These are phyloP conservation scores for Vigna trinervia DNA, from an alignment of 306 rosid genomes.

Conservation along the genomic window DNA sequence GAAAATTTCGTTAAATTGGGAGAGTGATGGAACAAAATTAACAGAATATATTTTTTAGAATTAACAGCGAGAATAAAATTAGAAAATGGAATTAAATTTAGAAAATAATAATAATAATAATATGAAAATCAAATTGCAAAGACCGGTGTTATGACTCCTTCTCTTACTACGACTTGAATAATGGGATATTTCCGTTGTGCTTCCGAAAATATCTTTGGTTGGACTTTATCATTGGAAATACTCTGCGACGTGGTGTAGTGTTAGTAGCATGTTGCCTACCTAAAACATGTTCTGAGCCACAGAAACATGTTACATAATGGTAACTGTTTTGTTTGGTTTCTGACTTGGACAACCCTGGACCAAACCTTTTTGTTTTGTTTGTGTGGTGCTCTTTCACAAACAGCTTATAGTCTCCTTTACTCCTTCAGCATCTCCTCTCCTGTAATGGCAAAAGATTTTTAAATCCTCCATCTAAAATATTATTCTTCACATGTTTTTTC, in stretches of 20 bases:
- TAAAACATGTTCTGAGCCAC: not conserved
- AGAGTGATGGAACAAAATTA: not conserved
- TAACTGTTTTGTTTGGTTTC: not conserved
- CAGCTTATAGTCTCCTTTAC: not conserved
- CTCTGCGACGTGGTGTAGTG: not conserved
- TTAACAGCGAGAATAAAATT: not conserved
- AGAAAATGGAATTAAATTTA: not conserved
- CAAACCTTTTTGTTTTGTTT: not conserved
- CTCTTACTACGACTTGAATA: not conserved
- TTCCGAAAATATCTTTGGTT: conserved; percentile 41
- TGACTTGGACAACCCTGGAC: conserved; percentile 8
- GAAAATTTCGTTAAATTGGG: not conserved
- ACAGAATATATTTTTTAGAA: not conserved
- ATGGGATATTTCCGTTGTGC: not conserved
- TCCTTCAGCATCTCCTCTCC: not conserved
- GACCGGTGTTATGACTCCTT: not conserved
- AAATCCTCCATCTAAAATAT: not conserved
- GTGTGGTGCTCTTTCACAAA: not conserved
- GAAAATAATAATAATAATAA: not conserved
- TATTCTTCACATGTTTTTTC: not conserved
- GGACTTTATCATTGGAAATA: not conserved
- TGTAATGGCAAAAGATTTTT: not conserved
- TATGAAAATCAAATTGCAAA: not conserved
- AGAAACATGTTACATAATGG: not conserved
- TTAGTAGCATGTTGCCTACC: not conserved